phyloP scores from a whole-genome alignment of 2,329 filamentous ascomycete species.

The Fusarium nodosum region DNA sequence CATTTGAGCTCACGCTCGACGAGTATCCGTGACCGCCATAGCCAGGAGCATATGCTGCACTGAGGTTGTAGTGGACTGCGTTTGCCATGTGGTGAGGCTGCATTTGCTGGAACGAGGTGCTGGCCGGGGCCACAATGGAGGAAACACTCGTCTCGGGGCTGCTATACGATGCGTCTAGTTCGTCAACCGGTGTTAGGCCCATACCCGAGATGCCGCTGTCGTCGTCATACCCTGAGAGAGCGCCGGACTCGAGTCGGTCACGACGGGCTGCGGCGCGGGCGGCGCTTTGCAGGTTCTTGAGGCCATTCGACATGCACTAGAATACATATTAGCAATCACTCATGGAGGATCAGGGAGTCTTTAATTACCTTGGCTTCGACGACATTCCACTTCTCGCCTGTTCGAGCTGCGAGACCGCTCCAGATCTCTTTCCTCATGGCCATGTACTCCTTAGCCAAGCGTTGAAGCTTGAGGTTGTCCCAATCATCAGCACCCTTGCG shows the following conservation, averaged over 20 bases:
- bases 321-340: conserved; percentile 7
- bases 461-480: conserved; percentile 81
- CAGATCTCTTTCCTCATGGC: conserved; percentile 84
- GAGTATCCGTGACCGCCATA: conserved; percentile 62
- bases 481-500: conserved; percentile 81
- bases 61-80: conserved; percentile 46
- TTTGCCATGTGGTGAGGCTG: conserved; percentile 46
- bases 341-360: neutral
- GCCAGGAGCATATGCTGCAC: conserved; percentile 39
- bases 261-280: conserved; percentile 75
- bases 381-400: conserved; percentile 87
- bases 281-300: conserved; percentile 82
- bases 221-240: conserved; percentile 69
- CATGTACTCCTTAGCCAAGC: conserved; percentile 83
- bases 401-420: conserved; percentile 76
- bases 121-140: conserved; percentile 58
- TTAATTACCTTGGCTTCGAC: conserved; percentile 71
- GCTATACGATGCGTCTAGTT: conserved; percentile 69
- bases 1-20: conserved; percentile 66
- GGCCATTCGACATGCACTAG: conserved; percentile 85
- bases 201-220: conserved; percentile 78
- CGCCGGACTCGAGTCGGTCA: conserved; percentile 67
- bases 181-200: conserved; percentile 70
- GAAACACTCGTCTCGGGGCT: conserved; percentile 65
- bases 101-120: conserved; percentile 51